Conservation (phyloP, 768 basidiomycete genomes). For the Boletales sp. region DNA sequence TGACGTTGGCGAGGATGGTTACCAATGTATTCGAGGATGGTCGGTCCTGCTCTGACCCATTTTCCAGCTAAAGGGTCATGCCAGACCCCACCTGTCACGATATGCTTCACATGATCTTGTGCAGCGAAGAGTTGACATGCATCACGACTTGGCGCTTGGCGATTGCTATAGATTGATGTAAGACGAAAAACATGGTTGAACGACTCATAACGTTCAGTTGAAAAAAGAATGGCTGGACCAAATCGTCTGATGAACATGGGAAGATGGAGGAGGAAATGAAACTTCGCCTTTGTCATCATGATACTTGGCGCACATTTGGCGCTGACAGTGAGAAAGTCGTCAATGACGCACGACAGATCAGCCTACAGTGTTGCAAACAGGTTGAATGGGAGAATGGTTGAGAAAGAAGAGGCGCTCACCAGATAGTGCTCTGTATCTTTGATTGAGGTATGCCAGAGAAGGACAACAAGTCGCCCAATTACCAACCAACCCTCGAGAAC, state of each 20-base stretch:
- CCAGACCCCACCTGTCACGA: constrained; percentile 13
- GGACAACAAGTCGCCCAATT: constrained; percentile 32
- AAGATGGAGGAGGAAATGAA: constrained; percentile 30
- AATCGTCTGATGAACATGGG: constrained; percentile 23
- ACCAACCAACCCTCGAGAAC: constrained; percentile 31
- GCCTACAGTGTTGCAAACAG: constrained; percentile 3
- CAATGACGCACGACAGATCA: constrained; percentile 14
- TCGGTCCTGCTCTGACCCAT: constrained; percentile 3
- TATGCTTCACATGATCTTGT: constrained; percentile 14
- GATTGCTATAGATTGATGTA: constrained; percentile 26
- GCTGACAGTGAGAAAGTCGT: constrained; percentile 20
- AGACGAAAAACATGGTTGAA: constrained; percentile 27
- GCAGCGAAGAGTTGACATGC: constrained; percentile 9
- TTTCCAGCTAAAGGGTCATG: not conserved
- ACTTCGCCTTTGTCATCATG: constrained; percentile 27
- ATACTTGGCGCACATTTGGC: constrained; percentile 24
- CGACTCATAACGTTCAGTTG: constrained; percentile 28
- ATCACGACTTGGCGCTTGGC: constrained; percentile 28
- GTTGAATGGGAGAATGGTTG: no score
- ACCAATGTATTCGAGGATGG: not conserved
- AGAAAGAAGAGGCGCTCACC: constrained; percentile 12
- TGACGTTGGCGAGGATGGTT: constrained; percentile 2
- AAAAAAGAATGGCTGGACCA: constrained; percentile 27
- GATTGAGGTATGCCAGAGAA: constrained; percentile 44
- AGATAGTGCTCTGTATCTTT: constrained; percentile 34